A percentile compares a stretch with the other conserved stretches of the same genome.
phyloP scores from a whole-genome alignment of 2,329 filamentous ascomycete genomes.

The Cytospora leucostoma region DNA sequence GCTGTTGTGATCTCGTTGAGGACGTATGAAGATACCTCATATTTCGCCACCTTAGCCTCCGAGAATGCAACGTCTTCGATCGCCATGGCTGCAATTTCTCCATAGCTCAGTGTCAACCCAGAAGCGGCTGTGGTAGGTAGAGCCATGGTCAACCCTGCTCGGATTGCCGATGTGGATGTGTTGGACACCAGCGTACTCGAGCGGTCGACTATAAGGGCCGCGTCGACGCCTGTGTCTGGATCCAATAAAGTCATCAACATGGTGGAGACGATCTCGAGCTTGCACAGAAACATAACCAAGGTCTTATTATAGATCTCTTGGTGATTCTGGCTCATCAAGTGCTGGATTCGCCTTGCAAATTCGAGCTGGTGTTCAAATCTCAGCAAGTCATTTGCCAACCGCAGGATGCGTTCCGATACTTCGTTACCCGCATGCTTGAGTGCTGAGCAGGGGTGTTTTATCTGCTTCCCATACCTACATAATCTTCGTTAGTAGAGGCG shows the following conservation, averaged over 20 bases:
- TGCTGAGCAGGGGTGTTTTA: neutral
- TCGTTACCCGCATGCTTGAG: neutral
- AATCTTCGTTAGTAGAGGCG: no score
- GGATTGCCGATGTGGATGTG: slow-evolving; percentile 1
- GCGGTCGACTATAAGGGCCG: neutral
- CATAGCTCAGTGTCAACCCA: neutral
- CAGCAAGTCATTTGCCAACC: slow-evolving; percentile 30
- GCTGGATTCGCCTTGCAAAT: slow-evolving; percentile 26
- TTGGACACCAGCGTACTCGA: neutral
- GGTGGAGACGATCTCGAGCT: slow-evolving; percentile 27
- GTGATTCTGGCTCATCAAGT: slow-evolving; percentile 29
- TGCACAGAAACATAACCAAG: slow-evolving; percentile 27
- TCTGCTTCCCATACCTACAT: neutral
- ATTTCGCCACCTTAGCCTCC: neutral
- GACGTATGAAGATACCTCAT: neutral
- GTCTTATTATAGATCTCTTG: slow-evolving; percentile 28
- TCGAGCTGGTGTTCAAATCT: slow-evolving; percentile 29
- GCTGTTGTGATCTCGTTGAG: neutral
- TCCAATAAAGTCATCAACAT: neutral
- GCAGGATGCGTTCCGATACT: slow-evolving; percentile 20
- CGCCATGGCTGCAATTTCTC: neutral
- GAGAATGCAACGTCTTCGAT: neutral
- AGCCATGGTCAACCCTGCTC: neutral
- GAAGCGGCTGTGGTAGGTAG: neutral
- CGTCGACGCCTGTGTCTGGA: neutral